phyloP scores from a whole-genome alignment of 2,329 filamentous ascomycete genomes.

The Aureobasidium melanogenum region DNA sequence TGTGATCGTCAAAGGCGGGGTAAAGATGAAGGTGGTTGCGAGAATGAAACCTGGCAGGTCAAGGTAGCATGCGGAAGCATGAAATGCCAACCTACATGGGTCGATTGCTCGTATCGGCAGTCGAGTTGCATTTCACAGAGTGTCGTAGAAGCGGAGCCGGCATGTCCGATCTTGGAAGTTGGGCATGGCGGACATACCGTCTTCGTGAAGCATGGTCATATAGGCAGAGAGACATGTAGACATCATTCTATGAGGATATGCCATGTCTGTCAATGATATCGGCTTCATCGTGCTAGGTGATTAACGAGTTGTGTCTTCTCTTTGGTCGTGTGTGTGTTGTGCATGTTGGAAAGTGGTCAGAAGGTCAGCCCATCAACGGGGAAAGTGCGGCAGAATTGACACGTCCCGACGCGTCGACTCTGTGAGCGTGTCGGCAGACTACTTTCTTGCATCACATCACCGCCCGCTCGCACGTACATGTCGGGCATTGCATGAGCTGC shows the following conservation, averaged over 20 bases:
- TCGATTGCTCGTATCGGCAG: background rate
- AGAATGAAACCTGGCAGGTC: background rate
- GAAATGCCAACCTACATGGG: background rate
- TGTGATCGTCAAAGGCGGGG: background rate
- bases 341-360: background rate
- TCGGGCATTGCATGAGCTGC: background rate
- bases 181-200: background rate
- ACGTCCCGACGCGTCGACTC: slow-evolving; percentile 1
- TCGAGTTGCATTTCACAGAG: background rate
- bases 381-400: background rate
- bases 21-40: background rate
- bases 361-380: background rate
- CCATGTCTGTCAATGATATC: background rate
- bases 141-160: background rate
- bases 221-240: background rate
- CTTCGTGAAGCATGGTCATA: background rate
- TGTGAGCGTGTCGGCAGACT: background rate
- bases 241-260: background rate
- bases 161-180: background rate
- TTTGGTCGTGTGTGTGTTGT: background rate
- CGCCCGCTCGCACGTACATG: background rate
- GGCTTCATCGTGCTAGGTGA: no score
- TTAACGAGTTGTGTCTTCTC: background rate
- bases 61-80: background rate
- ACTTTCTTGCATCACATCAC: background rate